Base-by-base conservation (phyloP, 2,329 filamentous ascomycete species). In the Beauveria varroae region DNA sequence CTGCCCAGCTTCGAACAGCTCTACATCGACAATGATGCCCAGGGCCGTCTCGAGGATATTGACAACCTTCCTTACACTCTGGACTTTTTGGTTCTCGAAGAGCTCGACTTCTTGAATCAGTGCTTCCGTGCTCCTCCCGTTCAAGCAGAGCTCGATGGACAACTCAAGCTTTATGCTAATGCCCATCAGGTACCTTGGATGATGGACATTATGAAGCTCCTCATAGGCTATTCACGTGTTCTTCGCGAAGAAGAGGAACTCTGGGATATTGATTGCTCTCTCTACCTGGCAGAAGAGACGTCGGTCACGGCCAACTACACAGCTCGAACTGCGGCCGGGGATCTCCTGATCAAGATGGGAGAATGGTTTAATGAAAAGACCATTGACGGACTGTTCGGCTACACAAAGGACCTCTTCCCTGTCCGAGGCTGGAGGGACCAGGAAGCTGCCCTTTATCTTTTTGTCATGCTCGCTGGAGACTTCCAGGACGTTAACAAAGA, bases 231-330 rank as follows among this genome's bases (percentile, higher is more conserved):
- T 74, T 88, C 92, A 14, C 91, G 93, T 66, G 96, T 99, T 67
- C 93, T 90, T 2, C 87, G 86, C 30, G 95, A 99, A 73, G 95
- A 98, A 70, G 91, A 97, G 75, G 91, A 90, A 8, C 77, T 99
- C 10, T 99, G 95, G 95, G 91, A 97, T 67, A 91, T 97, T 64
- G 95, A 99, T 73, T 89, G 96, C 67, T 98, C 96, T 62, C 83
- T 99, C 2, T 99, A 96, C 74, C 81, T 99, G 52, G 93, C 92
- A 1, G 95, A 99, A 74, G 93, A 98, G 76, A 93, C 91, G 2
- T 93, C 92, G 2, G 89, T 97, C 20, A 96, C 92, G 14, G 90
- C 93, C 37, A 98, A 98, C 73, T 99, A 98, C 76, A 97, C 95
- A 0, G 90, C 95, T 16, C 86, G 95, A 66, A 96, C 91, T 20